Evolutionary conservation across 1,284 basidiomycete genomes (phyloP), one percentile per base, ranked within the genome.

Genomic region (Ganoderma resinaceum): DNA sequence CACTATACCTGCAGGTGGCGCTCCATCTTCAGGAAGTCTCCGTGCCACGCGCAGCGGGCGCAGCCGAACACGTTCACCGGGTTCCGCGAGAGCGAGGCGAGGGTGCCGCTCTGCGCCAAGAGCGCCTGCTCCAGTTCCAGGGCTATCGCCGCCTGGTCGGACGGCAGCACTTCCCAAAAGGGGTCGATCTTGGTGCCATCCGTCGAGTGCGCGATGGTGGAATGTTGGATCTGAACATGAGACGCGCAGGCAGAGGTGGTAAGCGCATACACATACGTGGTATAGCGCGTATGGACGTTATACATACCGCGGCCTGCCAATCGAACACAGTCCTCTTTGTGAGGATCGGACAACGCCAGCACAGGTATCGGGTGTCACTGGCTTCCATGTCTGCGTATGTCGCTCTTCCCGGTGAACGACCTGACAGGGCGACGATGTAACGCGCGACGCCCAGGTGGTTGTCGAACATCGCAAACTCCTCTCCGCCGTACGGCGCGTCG

Each of bases 401-500:
- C 33, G 57, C 57, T 0, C 11, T 38, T n/a, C 35, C 23, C 12
- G 57, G 57, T 3, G 20, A n/a, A 20, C 38, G 57, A 2, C 37
- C 57, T 3, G 33, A 23, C 14, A 58, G 55, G 18, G 9, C 2
- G 9, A 59, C 40, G 12, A 59, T 37, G 23, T 6, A n/a, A 5
- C 12, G 35, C 12, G 37, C 33, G 57, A 38, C 57, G 8, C 5
- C 57, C 4, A 37, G n/a, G n/a, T 38, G n/a, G 37, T 37, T 20
- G 37, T 59, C 37, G 57, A 59, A 59, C 8, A 0, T 3, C 20
- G 37, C n/a, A 23, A 23, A 6, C 33, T 59, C 35, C 57, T 38
- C 35, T 38, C 57, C 57, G 6, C 57, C 37, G 37, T 38, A 59
- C 12, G 57, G 57, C 37, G 37, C 57, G 37, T 59, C 57, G 37